A percentile compares a stretch with the other conserved stretches of the same genome.
Evolutionary conservation across 441 rosid genomes (phyloP).

Genomic region (Viola pubescens): DNA sequence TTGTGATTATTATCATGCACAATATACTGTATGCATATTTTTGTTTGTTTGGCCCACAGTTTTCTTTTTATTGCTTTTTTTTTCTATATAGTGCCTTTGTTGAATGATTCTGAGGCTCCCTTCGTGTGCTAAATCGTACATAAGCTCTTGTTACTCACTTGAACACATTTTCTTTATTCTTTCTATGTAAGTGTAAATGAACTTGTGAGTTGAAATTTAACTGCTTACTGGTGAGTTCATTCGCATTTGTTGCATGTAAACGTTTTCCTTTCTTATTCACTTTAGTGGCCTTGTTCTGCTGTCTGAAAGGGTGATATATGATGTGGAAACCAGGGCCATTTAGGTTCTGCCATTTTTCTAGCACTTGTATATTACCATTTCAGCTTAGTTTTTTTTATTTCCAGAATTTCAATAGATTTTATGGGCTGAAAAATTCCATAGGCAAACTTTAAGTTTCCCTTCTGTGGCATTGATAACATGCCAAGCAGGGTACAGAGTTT

Average conservation of each 20-base stretch:
- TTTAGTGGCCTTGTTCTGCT: slow-evolving; percentile 1
- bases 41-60: too few relatives aligned
- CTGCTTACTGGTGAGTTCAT: background rate
- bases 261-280: background rate
- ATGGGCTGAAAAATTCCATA: background rate
- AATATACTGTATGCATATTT: too few relatives aligned
- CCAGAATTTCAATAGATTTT: too few relatives aligned
- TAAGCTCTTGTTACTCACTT: too few relatives aligned
- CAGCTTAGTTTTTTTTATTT: too few relatives aligned
- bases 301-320: background rate
- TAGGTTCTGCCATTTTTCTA: background rate
- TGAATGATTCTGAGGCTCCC: too few relatives aligned
- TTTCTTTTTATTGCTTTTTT: too few relatives aligned
- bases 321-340: background rate
- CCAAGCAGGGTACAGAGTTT: background rate
- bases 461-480: background rate
- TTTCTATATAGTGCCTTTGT: too few relatives aligned
- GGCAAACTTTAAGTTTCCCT: background rate
- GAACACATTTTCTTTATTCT: background rate
- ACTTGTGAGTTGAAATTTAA: background rate
- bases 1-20: too few relatives aligned
- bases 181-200: too few relatives aligned
- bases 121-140: too few relatives aligned
- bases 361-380: background rate
- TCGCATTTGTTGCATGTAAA: background rate